phyloP scores from a whole-genome alignment of 1,284 basidiomycete genomes.

The Ustilago tritici region DNA sequence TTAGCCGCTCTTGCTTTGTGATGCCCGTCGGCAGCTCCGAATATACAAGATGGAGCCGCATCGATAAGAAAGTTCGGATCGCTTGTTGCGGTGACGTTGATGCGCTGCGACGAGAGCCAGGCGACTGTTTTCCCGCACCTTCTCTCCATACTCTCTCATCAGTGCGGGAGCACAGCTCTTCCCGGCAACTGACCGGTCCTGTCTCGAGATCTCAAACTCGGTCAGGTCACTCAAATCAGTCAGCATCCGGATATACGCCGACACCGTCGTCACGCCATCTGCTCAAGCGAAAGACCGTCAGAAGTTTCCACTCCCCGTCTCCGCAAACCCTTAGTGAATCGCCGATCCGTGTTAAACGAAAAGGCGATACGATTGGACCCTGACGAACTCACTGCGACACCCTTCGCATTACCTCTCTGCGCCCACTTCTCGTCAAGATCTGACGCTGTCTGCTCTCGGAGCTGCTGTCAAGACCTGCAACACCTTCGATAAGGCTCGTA shows the following conservation, averaged over 20 bases:
- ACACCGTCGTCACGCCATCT: constrained; percentile 1
- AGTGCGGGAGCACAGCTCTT: background rate
- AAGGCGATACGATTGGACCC: background rate
- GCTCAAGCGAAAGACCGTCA: background rate
- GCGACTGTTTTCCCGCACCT: background rate
- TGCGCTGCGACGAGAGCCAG: background rate
- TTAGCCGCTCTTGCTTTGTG: background rate
- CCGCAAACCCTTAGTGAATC: constrained; percentile 8
- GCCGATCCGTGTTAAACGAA: background rate
- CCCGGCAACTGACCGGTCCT: background rate
- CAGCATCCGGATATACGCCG: background rate
- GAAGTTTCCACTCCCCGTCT: constrained; percentile 4
- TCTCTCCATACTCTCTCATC: background rate
- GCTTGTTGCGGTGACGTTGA: constrained; percentile 12
- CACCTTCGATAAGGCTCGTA: background rate
- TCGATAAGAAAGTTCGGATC: constrained; percentile 36
- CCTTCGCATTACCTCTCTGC: background rate
- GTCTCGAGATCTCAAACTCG: background rate
- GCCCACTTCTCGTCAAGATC: background rate
- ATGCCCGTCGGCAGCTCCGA: background rate
- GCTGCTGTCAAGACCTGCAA: background rate
- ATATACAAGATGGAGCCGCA: background rate
- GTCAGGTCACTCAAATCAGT: background rate
- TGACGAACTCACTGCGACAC: background rate
- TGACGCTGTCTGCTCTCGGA: too few relatives aligned